phyloP scores from a whole-genome alignment of 306 rosid species.

The Amphicarpaea edgeworthii region DNA sequence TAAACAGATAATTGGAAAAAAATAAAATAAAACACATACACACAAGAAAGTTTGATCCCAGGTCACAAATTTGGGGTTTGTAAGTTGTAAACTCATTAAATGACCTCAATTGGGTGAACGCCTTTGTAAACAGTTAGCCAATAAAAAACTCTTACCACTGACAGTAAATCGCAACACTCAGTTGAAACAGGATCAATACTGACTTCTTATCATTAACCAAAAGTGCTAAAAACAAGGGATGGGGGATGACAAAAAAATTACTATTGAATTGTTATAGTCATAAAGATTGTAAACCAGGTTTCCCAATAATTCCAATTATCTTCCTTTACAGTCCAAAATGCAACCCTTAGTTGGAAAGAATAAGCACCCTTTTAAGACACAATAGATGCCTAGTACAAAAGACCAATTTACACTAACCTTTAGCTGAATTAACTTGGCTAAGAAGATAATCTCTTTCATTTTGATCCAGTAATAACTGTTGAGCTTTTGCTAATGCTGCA shows the following conservation, averaged over 20 bases:
- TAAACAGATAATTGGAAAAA: not conserved
- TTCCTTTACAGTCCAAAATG: constrained; percentile 13
- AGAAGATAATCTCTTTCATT: constrained; percentile 93
- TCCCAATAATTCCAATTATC: not conserved
- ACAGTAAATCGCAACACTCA: constrained; percentile 31
- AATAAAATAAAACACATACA: too few relatives aligned
- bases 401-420: constrained; percentile 66
- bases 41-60: not conserved
- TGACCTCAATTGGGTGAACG: constrained; percentile 15
- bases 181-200: constrained; percentile 4
- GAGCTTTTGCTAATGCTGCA: constrained; percentile 97
- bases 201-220: constrained; percentile 8
- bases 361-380: constrained; percentile 22
- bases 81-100: constrained; percentile 12
- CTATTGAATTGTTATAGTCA: not conserved
- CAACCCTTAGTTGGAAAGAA: constrained; percentile 15
- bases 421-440: constrained; percentile 88
- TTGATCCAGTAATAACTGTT: constrained; percentile 88
- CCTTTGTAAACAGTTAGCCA: not conserved
- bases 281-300: constrained; percentile 27
- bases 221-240: not conserved
- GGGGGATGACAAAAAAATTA: not conserved
- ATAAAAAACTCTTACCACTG: not conserved
- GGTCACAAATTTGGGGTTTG: constrained; percentile 15
- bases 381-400: constrained; percentile 18